Conservation (phyloP, 1,284 basidiomycete species). For the Tetrapyrgos nigripes region DNA sequence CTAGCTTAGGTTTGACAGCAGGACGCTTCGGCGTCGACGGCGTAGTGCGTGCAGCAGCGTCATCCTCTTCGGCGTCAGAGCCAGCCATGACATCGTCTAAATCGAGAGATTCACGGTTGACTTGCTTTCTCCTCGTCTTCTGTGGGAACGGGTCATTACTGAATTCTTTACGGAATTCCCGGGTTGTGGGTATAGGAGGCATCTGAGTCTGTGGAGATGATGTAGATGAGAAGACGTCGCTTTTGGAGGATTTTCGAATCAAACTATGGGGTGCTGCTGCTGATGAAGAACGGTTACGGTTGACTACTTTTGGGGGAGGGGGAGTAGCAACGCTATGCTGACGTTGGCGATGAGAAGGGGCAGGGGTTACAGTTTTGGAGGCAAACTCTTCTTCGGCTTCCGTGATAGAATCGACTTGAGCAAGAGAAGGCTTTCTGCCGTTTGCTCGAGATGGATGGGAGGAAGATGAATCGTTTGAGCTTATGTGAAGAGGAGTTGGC, state of each 20-base stretch:
- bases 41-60: constrained; percentile 30
- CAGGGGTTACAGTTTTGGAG: constrained; percentile 32
- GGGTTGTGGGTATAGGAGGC: constrained; percentile 24
- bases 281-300: constrained; percentile 46
- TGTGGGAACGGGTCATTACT: constrained; percentile 42
- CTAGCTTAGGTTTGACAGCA: constrained; percentile 12
- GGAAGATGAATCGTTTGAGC: constrained; percentile 38
- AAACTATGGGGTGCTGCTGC: constrained; percentile 32
- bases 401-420: constrained; percentile 66
- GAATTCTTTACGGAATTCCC: constrained; percentile 25
- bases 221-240: constrained; percentile 28
- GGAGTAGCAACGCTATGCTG: constrained; percentile 41
- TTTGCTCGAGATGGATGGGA: constrained; percentile 41
- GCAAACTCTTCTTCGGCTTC: constrained; percentile 55
- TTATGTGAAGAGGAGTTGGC: constrained; percentile 34
- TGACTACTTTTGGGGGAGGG: constrained; percentile 26
- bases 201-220: constrained; percentile 5
- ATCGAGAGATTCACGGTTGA: constrained; percentile 71
- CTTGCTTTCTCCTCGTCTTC: constrained; percentile 57
- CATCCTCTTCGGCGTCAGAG: constrained; percentile 60
- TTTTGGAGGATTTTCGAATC: constrained; percentile 28
- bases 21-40: constrained; percentile 33
- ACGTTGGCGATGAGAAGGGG: constrained; percentile 32
- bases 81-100: constrained; percentile 76
- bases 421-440: constrained; percentile 48